Base-by-base conservation (phyloP, 2,329 filamentous ascomycete species). In the Paramyrothecium sp. region DNA sequence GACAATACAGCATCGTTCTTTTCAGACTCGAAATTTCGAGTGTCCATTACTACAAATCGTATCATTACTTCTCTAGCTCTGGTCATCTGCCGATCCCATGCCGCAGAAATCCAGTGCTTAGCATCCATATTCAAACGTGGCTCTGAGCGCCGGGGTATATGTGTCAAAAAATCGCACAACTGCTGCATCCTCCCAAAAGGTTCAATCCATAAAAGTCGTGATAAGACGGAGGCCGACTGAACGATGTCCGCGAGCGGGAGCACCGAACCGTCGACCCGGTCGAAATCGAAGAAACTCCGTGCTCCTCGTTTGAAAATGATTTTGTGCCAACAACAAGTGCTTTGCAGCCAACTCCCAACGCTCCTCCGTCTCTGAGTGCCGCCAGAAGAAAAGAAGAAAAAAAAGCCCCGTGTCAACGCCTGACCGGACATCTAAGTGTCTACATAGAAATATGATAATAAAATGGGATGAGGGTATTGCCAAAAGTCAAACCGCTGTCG, bases 111-210 rank as follows among this genome's bases (percentile, higher is more conserved):
- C n/a, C 38, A 44, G 13, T 7, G 38, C 38, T 17, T 44, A 22
- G 21, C 38, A 22, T 66, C 57, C 65, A 61, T 65, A 60, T 56
- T 64, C 38, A 54, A 67, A 63, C 62, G 61, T 67, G 66, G 65
- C 66, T 64, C 62, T 63, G 57, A 48, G 33, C 58, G 65, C 65
- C 66, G 64, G 65, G 63, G 66, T 68, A 68, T 67, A 67, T 64
- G 52, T 66, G 68, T 62, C 53, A 59, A 64, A 58, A 58, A 30
- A 30, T 54, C 53, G 56, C 53, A 51, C 26, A 56, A 63, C 61
- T 63, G 53, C 58, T 58, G 54, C 56, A 57, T 56, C 51, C 38
- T 54, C 60, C 55, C 47, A 56, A 57, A 60, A 56, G 53, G 48
- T 33, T 57, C 55, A 34, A 54, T 44, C 60, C 55, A 55, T 41